These are phyloP conservation scores for Barbarea vulgaris DNA, from an alignment of 345 rosid genomes.

Conservation along the genomic window DNA sequence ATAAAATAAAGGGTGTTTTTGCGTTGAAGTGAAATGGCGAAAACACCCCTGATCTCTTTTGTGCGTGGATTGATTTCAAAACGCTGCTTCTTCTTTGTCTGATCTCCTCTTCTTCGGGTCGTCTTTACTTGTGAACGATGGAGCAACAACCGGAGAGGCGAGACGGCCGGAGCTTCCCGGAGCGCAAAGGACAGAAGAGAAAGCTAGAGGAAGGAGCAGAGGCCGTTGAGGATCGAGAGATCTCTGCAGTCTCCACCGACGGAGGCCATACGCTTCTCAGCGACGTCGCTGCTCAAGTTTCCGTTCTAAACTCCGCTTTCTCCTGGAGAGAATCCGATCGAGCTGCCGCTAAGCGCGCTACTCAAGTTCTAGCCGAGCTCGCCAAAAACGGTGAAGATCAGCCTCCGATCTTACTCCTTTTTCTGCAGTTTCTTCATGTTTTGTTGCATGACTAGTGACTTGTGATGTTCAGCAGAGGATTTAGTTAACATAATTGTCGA, in stretches of 20 bases:
- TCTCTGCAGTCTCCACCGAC: conserved; percentile 63
- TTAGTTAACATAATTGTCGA: conserved; percentile 94
- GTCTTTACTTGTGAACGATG: conserved; percentile 37
- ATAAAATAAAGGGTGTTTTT: neutral
- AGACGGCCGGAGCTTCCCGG: conserved; percentile 63
- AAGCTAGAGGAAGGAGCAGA: conserved; percentile 78
- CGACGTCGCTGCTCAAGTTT: conserved; percentile 77
- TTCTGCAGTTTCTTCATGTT: conserved; percentile 14
- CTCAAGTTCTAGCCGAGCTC: conserved; percentile 95
- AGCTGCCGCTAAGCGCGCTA: conserved; percentile 90
- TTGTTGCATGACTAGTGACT: conserved; percentile 32
- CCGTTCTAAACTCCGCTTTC: conserved; percentile 66
- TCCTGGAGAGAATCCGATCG: conserved; percentile 96
- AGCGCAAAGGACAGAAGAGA: conserved; percentile 92
- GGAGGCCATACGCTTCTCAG: conserved; percentile 58
- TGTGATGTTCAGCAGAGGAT: conserved; percentile 66
- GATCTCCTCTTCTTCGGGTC: conserved; percentile 35
- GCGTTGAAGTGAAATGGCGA: conserved; percentile 29
- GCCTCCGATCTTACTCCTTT: conserved; percentile 40
- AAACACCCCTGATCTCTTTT: conserved; percentile 58
- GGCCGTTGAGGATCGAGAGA: conserved; percentile 54
- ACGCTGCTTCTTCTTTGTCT: conserved; percentile 33
- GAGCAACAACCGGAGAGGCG: conserved; percentile 51
- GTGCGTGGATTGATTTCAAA: conserved; percentile 44
- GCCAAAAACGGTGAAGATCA: conserved; percentile 82